Evolutionary conservation across 345 rosid genomes (phyloP).

Genomic region (Syzygium jambos): DNA sequence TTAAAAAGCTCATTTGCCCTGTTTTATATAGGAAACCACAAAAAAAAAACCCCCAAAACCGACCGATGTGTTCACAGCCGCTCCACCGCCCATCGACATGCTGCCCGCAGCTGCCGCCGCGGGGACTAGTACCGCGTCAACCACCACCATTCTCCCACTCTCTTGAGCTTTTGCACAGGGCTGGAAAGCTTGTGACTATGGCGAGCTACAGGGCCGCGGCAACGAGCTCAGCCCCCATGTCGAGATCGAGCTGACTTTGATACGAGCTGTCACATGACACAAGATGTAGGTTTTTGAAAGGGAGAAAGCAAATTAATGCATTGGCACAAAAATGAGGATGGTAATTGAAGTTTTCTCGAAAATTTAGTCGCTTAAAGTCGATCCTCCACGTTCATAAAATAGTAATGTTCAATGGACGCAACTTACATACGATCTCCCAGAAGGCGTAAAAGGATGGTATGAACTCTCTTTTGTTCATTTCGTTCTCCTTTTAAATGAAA

Average conservation of each 20-base stretch:
- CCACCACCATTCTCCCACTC: background rate
- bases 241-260: background rate
- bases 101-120: background rate
- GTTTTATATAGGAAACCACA: background rate
- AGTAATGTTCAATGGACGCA: background rate
- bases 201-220: accelerated
- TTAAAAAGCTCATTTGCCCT: background rate
- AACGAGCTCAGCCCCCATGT: background rate
- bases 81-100: background rate
- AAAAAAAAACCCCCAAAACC: background rate
- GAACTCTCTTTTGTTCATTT: background rate
- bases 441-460: background rate
- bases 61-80: background rate
- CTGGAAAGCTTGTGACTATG: background rate
- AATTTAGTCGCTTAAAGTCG: background rate
- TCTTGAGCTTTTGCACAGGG: background rate
- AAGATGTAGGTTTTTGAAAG: background rate
- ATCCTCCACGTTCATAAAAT: background rate
- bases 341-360: background rate
- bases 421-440: background rate
- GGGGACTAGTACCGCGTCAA: background rate
- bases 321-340: background rate
- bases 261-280: background rate
- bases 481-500: background rate
- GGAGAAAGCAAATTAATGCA: background rate